phyloP scores from a whole-genome alignment of 139 green algal species.

The Bryopsis sp. region DNA sequence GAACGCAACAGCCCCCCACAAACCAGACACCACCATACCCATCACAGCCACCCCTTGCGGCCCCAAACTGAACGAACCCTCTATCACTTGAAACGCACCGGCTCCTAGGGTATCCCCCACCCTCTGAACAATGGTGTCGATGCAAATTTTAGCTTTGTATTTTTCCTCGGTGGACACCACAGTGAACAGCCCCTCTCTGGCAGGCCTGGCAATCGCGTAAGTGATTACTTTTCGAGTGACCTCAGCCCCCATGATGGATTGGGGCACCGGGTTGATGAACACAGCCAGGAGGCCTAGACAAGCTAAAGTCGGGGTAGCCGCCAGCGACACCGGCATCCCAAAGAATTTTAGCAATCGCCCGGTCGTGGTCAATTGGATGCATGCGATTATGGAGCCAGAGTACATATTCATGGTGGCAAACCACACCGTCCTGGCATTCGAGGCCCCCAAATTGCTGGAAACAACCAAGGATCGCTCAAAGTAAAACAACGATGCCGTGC shows the following conservation, averaged over 20 bases:
- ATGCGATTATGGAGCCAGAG: slow-evolving; percentile 39
- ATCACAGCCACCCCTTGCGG: background rate
- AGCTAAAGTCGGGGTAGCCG: background rate
- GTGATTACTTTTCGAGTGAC: slow-evolving; percentile 21
- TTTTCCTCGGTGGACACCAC: slow-evolving; percentile 64
- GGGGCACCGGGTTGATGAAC: background rate
- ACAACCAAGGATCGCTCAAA: slow-evolving; percentile 63
- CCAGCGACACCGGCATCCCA: background rate
- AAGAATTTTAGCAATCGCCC: slow-evolving; percentile 3
- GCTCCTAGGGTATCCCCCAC: slow-evolving; percentile 26
- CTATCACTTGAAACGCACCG: slow-evolving; percentile 6
- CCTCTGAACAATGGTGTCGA: slow-evolving; percentile 40
- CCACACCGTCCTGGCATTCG: slow-evolving; percentile 35
- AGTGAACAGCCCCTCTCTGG: slow-evolving; percentile 69
- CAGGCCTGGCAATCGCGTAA: slow-evolving; percentile 52
- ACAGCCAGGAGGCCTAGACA: background rate
- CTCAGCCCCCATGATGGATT: background rate
- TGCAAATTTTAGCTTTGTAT: slow-evolving; percentile 60
- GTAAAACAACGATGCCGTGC: slow-evolving; percentile 57
- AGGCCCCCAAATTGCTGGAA: slow-evolving; percentile 16
- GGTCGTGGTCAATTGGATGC: slow-evolving; percentile 41
- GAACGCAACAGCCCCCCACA: background rate
- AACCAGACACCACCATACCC: background rate
- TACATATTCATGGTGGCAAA: slow-evolving; percentile 52
- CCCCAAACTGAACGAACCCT: background rate